Percentiles rank a stretch among this genome's conserved stretches.
Conservation (phyloP, 495 filamentous ascomycete species). For the Hypoxylon rickii region DNA sequence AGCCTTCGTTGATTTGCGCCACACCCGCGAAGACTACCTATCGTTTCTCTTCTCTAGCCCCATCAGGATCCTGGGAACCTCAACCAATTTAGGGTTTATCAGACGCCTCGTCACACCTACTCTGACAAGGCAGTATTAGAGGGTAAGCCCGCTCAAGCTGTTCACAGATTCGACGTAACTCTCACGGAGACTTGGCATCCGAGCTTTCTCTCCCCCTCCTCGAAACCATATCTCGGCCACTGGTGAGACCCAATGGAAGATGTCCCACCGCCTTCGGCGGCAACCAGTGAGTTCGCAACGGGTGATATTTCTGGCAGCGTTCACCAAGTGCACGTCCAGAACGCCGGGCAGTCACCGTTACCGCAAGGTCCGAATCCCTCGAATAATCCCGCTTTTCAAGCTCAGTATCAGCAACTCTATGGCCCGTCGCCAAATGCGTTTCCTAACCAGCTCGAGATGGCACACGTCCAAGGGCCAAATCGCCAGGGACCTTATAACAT, state of each 20-base stretch:
- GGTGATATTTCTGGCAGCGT: slow-evolving; percentile 29
- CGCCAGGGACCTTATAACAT: slow-evolving; percentile 48
- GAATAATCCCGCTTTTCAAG: slow-evolving; percentile 33
- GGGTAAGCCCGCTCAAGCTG: slow-evolving; percentile 22
- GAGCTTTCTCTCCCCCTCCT: slow-evolving; percentile 18
- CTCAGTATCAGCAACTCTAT: slow-evolving; percentile 42
- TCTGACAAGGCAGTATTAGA: slow-evolving; percentile 29
- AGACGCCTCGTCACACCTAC: slow-evolving; percentile 30
- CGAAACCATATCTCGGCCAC: slow-evolving; percentile 14
- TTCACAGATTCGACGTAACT: slow-evolving; percentile 15
- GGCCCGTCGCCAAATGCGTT: slow-evolving; percentile 41
- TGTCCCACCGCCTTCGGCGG: slow-evolving; percentile 39
- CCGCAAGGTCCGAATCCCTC: slow-evolving; percentile 29
- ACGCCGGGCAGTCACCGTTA: slow-evolving; percentile 26
- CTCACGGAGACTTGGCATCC: slow-evolving; percentile 18
- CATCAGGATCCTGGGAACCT: slow-evolving; percentile 15
- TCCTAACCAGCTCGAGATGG: slow-evolving; percentile 45
- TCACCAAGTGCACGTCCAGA: slow-evolving; percentile 22
- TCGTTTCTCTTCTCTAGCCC: slow-evolving; percentile 24
- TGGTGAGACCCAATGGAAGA: slow-evolving; percentile 47
- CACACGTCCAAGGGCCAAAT: slow-evolving; percentile 35
- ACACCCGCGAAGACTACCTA: slow-evolving; percentile 30
- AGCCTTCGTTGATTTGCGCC: slow-evolving; percentile 35
- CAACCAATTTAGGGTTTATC: slow-evolving; percentile 31
- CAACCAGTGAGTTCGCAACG: slow-evolving; percentile 40